phyloP scores from a whole-genome alignment of 78 protist species.

The Polysphondylium violaceum region DNA sequence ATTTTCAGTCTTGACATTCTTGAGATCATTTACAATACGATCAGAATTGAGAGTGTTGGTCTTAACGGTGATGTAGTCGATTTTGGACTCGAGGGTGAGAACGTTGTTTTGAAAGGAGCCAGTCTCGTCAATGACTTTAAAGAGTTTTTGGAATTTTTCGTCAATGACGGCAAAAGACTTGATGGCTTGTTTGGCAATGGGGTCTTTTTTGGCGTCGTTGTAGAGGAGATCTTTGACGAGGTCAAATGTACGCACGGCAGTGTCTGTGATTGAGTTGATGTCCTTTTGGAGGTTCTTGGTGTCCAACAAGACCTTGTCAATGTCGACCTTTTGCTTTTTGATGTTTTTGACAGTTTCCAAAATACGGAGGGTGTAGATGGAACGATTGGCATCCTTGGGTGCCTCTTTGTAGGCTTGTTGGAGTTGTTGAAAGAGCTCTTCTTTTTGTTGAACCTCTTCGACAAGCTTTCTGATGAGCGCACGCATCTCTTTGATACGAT shows the following conservation, averaged over 20 bases:
- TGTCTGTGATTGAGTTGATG: conserved; percentile 78
- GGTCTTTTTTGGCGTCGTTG: conserved; percentile 76
- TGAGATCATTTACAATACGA: conserved; percentile 69
- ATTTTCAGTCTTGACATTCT: conserved; percentile 69
- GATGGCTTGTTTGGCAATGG: conserved; percentile 55
- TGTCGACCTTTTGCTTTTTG: conserved; percentile 86
- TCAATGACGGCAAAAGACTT: conserved; percentile 63
- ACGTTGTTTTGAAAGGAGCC: conserved; percentile 73
- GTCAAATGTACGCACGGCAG: conserved; percentile 75
- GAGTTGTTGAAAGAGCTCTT: conserved; percentile 74
- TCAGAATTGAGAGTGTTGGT: conserved; percentile 62
- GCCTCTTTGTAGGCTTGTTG: conserved; percentile 72
- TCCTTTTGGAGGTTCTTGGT: conserved; percentile 84
- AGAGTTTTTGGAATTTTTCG: conserved; percentile 49
- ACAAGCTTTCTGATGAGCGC: conserved; percentile 51
- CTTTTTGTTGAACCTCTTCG: conserved; percentile 76
- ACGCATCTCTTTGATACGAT: conserved; percentile 75
- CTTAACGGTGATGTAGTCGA: conserved; percentile 46
- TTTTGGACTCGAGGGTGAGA: conserved; percentile 59
- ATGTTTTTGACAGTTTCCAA: conserved; percentile 87
- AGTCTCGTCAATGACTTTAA: conserved; percentile 65
- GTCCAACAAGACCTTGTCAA: conserved; percentile 85
- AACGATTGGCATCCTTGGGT: conserved; percentile 80
- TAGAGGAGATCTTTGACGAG: conserved; percentile 84
- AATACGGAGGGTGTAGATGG: conserved; percentile 86